phyloP scores from a whole-genome alignment of 768 basidiomycete genomes.

The Tylopilus felleus region DNA sequence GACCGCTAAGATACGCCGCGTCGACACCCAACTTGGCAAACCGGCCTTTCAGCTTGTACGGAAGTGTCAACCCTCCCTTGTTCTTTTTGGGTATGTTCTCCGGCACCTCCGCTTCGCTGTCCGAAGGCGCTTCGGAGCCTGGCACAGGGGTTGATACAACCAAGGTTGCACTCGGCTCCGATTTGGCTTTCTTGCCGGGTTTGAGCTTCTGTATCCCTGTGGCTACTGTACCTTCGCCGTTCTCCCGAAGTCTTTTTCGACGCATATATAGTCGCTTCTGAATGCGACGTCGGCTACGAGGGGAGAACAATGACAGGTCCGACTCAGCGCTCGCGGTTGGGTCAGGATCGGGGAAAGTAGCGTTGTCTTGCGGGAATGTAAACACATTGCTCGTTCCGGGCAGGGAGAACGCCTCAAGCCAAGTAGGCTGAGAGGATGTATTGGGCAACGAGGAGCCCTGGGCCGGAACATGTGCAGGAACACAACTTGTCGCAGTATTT shows the following conservation, averaged over 20 bases:
- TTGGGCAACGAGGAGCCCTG: neutral
- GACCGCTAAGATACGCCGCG: conserved; percentile 37
- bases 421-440: neutral
- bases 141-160: conserved; percentile 8
- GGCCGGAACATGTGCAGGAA: neutral
- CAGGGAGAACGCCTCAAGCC: neutral
- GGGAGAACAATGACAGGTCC: conserved; percentile 36
- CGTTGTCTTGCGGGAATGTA: neutral
- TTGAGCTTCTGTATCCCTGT: conserved; percentile 31
- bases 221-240: conserved; percentile 1
- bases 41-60: conserved; percentile 41
- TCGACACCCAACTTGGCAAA: conserved; percentile 47
- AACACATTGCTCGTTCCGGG: neutral
- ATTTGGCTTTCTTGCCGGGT: conserved; percentile 33
- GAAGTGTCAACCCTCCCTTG: conserved; percentile 38
- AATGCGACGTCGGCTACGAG: conserved; percentile 50
- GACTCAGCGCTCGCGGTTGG: conserved; percentile 1
- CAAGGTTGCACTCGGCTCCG: neutral
- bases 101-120: conserved; percentile 3
- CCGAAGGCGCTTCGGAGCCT: conserved; percentile 6
- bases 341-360: neutral
- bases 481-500: neutral
- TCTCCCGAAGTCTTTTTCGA: conserved; percentile 49
- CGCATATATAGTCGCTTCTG: conserved; percentile 72
- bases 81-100: conserved; percentile 15